Conservation (phyloP, 352 stramenopile genomes). For the Phytophthora ramorum region DNA sequence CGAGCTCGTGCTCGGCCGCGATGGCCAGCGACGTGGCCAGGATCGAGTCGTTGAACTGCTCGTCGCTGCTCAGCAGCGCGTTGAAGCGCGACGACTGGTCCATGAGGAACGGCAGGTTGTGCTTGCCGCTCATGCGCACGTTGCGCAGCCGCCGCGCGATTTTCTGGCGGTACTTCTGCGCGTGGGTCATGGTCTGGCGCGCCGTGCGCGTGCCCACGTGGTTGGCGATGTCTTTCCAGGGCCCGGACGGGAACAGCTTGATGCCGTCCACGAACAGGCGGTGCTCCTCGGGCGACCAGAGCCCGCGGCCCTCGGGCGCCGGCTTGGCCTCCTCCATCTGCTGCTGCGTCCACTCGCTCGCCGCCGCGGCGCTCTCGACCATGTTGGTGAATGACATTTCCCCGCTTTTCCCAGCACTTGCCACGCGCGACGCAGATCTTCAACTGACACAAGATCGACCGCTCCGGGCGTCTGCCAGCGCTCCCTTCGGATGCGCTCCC, state of each 20-base stretch:
- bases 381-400: constrained; percentile 46
- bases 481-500: constrained; percentile 26
- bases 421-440: constrained; percentile 57
- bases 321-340: constrained; percentile 42
- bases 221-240: constrained; percentile 82
- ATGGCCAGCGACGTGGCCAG: constrained; percentile 79
- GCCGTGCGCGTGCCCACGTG: constrained; percentile 77
- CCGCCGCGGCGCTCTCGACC: constrained; percentile 29
- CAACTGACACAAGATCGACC: constrained; percentile 52
- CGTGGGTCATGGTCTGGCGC: constrained; percentile 84
- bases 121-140: constrained; percentile 70
- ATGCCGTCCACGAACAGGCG: constrained; percentile 78
- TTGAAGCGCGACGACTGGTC: constrained; percentile 78
- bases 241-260: constrained; percentile 75
- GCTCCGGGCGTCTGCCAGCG: constrained; percentile 11
- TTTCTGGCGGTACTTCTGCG: constrained; percentile 89
- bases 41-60: constrained; percentile 86
- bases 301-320: constrained; percentile 57
- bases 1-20: constrained; percentile 70
- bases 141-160: constrained; percentile 77
- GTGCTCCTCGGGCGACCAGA: constrained; percentile 83
- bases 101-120: constrained; percentile 72
- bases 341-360: constrained; percentile 36
- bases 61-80: constrained; percentile 70
- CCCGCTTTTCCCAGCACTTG: constrained; percentile 23